Conservation (phyloP, 225 moss, liverwort and hornwort genomes). For the Marchantia polymorpha region DNA sequence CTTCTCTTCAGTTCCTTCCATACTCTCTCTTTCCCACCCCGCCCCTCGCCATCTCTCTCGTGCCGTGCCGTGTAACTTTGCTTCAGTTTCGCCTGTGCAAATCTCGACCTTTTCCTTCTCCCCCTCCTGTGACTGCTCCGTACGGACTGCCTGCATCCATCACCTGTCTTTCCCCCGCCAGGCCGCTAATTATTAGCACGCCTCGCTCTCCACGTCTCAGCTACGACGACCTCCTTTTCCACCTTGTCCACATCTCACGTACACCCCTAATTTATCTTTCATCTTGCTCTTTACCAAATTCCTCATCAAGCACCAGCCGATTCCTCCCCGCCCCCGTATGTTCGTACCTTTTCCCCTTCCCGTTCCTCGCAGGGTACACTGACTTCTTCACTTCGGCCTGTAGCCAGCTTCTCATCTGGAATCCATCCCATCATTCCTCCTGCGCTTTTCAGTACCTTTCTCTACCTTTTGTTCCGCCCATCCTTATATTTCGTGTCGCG, state of each 20-base stretch:
- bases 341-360: background rate
- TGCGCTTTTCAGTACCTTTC: background rate
- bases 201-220: background rate
- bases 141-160: slow-evolving; percentile 10
- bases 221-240: background rate
- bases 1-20: background rate
- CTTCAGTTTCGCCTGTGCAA: background rate
- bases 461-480: background rate
- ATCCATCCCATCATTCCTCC: background rate
- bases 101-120: slow-evolving; percentile 1
- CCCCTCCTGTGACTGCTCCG: slow-evolving; percentile 9
- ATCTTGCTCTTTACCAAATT: background rate
- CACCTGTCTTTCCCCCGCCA: background rate
- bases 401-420: background rate
- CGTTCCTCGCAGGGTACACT: background rate
- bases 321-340: background rate
- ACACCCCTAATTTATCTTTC: background rate
- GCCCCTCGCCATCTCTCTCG: background rate
- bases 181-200: background rate
- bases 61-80: background rate
- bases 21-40: background rate
- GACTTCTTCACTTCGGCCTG: background rate
- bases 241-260: background rate
- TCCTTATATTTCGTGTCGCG: background rate
- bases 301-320: background rate